Percentiles rank a stretch among this genome's conserved stretches.
phyloP scores from a whole-genome alignment of 176 grass and related monocot genomes.

The Echinochloa phyllopogon region DNA sequence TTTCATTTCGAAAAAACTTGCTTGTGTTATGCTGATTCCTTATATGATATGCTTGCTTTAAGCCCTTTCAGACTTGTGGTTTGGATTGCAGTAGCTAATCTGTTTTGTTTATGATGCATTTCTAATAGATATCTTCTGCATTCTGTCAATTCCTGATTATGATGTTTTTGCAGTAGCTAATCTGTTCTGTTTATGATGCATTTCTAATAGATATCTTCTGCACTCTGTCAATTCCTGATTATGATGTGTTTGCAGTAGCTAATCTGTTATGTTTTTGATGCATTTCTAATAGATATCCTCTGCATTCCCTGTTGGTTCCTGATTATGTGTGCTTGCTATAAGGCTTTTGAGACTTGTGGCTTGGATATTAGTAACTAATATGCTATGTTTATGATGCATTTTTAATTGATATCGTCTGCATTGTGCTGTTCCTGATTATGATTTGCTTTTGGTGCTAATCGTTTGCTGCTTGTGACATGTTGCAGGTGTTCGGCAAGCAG shows the following conservation, averaged over 20 bases:
- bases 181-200: background rate
- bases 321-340: no score
- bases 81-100: background rate
- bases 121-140: background rate
- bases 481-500: conserved; percentile 44
- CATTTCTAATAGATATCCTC: no score
- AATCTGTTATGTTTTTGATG: no score
- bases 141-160: background rate
- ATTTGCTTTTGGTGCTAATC: background rate
- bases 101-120: background rate
- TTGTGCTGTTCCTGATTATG: background rate
- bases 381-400: background rate
- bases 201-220: background rate
- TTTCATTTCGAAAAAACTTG: background rate
- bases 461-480: background rate
- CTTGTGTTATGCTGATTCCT: background rate
- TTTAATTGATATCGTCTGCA: background rate
- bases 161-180: background rate
- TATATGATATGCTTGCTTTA: background rate
- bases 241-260: no score
- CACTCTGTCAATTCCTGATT: no score
- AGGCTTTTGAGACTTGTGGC: background rate
- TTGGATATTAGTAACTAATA: background rate
- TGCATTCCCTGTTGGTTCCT: no score
- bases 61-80: background rate